Conservation (phyloP, 192 early-diverging fungal species). For the Gryganskiella cystojenkinii region DNA sequence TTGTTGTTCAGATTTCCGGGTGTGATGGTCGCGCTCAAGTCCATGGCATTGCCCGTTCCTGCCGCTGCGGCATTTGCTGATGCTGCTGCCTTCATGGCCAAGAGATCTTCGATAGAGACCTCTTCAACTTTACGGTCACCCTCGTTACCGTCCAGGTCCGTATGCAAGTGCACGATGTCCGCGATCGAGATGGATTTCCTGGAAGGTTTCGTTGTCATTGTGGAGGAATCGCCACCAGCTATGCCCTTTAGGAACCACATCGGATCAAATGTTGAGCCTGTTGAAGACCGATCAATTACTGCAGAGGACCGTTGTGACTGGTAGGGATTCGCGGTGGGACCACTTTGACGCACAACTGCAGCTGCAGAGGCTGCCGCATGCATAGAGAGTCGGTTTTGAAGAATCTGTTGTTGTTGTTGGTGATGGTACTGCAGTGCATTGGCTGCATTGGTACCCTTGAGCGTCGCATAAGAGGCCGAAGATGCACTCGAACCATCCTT, state of each 20-base stretch:
- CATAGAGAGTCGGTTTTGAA: constrained; percentile 30
- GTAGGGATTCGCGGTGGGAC: too few relatives aligned
- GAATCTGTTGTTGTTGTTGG: constrained; percentile 35
- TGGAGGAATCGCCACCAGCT: constrained; percentile 2
- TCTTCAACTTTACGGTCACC: too few relatives aligned
- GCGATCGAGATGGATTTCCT: neutral
- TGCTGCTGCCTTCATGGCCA: too few relatives aligned
- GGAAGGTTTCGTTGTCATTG: neutral
- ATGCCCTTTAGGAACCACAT: constrained; percentile 40
- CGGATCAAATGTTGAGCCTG: constrained; percentile 38
- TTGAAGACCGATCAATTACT: constrained; percentile 13
- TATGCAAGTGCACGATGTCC: too few relatives aligned
- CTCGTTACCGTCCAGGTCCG: too few relatives aligned
- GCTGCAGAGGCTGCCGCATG: too few relatives aligned
- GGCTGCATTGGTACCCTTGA: constrained; percentile 30
- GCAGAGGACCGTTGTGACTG: neutral
- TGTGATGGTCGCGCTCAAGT: too few relatives aligned
- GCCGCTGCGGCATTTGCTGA: too few relatives aligned
- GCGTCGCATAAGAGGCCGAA: constrained; percentile 29
- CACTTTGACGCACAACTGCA: too few relatives aligned
- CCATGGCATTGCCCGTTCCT: too few relatives aligned
- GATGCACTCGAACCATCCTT: constrained; percentile 10
- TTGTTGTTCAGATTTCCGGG: neutral
- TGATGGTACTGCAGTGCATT: constrained; percentile 40
- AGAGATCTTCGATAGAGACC: too few relatives aligned